These are phyloP conservation scores for Haemoproteus tartakovskyi DNA, from an alignment of 169 alveolate genomes.

Conservation along the genomic window DNA sequence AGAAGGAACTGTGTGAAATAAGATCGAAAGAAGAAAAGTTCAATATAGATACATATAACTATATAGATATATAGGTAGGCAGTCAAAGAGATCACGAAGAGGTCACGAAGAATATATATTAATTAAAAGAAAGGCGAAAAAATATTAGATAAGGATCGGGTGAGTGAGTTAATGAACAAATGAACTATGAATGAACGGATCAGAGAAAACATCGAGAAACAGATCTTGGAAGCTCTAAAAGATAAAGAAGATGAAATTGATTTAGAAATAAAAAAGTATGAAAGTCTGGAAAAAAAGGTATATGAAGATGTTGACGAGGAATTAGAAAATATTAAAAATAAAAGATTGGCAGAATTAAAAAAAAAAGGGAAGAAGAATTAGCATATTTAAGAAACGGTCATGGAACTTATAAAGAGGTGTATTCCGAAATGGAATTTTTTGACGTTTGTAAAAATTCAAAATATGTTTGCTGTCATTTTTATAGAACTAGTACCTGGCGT, in stretches of 20 bases:
- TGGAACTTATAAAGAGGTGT: conserved; percentile 74
- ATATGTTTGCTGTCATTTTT: conserved; percentile 75
- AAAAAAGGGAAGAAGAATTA: conserved; percentile 67
- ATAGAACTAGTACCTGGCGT: conserved; percentile 78
- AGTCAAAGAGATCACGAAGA: no score
- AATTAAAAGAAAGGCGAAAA: neutral
- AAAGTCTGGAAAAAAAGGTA: conserved; percentile 68
- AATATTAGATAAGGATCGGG: neutral
- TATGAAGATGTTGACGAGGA: conserved; percentile 73
- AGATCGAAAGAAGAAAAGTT: no score
- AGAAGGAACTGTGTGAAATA: no score
- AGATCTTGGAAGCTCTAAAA: conserved; percentile 63
- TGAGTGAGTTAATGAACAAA: neutral
- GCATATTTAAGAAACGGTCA: conserved; percentile 70
- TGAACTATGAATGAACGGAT: conserved; percentile 19
- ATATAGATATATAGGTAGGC: no score
- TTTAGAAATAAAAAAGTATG: conserved; percentile 64
- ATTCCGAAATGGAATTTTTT: conserved; percentile 77
- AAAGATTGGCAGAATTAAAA: conserved; percentile 74
- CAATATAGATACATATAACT: no score
- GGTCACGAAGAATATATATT: neutral
- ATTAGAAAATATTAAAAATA: conserved; percentile 68
- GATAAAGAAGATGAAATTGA: conserved; percentile 78
- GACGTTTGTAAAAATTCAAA: conserved; percentile 73
- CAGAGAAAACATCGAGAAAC: conserved; percentile 51